Base-by-base conservation (phyloP, 2,329 filamentous ascomycete genomes). In the Fusarium sp. region DNA sequence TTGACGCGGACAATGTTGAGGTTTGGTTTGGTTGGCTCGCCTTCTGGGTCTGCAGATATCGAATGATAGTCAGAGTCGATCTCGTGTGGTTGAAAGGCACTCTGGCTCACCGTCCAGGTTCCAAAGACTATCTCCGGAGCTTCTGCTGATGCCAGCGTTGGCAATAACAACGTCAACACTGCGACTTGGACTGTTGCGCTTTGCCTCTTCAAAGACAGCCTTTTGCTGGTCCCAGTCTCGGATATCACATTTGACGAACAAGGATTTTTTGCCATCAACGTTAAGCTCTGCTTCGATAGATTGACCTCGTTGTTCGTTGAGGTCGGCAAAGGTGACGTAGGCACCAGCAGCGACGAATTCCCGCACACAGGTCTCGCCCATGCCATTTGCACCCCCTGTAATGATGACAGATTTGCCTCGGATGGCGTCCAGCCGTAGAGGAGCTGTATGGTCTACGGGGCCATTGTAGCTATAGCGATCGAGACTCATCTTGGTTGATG, bases 81-180 rank as follows among this genome's bases (percentile, higher is more conserved):
- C 48, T n/a, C 16, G 6, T 30, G 10, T 32, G 9, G 18, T 52
- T 52, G 16, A 32, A 52, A 52, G 48, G 25, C 25, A 6, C 25
- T 32, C 48, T 32, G 25, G 32, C 76, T 39, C 34, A 81, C 83
- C 83, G 64, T 85, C 80, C 14, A 85, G 68, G 16, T 76, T 79
- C 81, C 82, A 86, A 23, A 87, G 57, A 52, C 79, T 80, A 67
- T 86, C 84, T 0, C 80, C 79, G 2, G 80, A 76, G 9, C 74
- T 76, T 10, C 74, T 80, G 32, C 77, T 81, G 32, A 87, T 85
- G 13, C 86, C 86, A 2, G 86, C 86, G 72, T 87, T 88, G 2
- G 86, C 85, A 63, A 88, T 83, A 14, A 87, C 86, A 14, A 87
- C 74, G 66, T 87, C 85, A 25, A 86, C 81, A 58, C 82, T 83